Base-by-base conservation (phyloP, 148 eudicot species). In the Rhododendron williamsianum region DNA sequence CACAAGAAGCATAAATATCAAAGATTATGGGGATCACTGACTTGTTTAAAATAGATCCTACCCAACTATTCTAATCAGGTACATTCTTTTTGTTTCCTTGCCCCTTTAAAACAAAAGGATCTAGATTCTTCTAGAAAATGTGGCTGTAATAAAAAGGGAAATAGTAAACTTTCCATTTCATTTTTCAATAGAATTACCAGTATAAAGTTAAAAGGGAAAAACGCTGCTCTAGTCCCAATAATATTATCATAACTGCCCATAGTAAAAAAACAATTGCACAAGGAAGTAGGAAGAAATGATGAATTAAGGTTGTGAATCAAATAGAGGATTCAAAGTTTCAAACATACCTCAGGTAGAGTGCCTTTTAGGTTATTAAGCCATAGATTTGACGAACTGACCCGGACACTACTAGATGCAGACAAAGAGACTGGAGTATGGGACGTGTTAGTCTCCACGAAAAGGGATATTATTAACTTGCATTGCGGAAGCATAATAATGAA, bases 1-100 rank as follows among this genome's bases (percentile, higher is more conserved):
- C 69, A 78, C 63, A 23, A 51, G 78, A 23, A 21, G 65, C 48
- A 81, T 54, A 41, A 85, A 84, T 41, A 87, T 27, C 27, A 71
- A 82, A 78, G 72, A 84, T 36, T 4, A 82, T 51, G 35, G 36
- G 4, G 35, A 82, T 81, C 36, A 54, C 5, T 12, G 54, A 80
- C 48, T 80, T 69, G 71, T 46, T 46, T 81, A 52, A 76, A 77
- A 76, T 35, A 38, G 3, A 49, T 76, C 54, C 82, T 6, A 6
- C 43, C 74, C 36, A 63, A 33, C 13, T 51, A 49, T 16, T 79
- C 82, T 13, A 49, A 9, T 25, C 54, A 46, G 27, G 21, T 46
- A 78, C 30, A 78, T 9, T 78, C 33, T 45, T 46, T 46, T 45
- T 2, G 8, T 12, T 46, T 9, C 35, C 16, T 45, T 45, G 23